Evolutionary conservation across 2,329 filamentous ascomycete species (phyloP), one percentile per base, ranked within the genome.

Genomic region (Cercospora canescens): DNA sequence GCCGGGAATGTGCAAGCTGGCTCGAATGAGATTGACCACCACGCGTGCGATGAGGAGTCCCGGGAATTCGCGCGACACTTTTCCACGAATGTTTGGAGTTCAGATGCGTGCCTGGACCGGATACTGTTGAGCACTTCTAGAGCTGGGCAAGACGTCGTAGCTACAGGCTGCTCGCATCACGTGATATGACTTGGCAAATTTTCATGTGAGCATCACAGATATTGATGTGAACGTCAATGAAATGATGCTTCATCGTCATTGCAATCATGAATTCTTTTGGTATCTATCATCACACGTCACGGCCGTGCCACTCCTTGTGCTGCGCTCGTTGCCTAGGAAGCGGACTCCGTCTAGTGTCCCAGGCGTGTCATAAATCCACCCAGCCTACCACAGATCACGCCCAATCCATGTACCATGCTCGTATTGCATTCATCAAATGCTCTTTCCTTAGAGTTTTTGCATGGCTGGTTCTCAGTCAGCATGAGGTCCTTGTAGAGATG

Each of bases 381-480:
- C 45, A 30, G 12, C 45, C 16, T 14, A 5, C 4, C 4, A 24
- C 26, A 24, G 45, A 28, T 14, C 3, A 50, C 12, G 14, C 0
- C 45, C 14, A 1, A 21, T 28, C 45, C 12, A 3, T 50, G 3
- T 12, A 35, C 9, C 32, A 35, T 35, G 45, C 45, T 50, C 45
- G 26, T 4, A 4, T 45, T 45, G 39, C 3, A 11, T 45, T 11
- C 18, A 11, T n/a, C n/a, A n/a, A n/a, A 5, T 9, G 32, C 3
- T 5, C 4, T 2, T 4, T 2, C 1, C 6, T 28, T 93, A 97
- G 84, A 94, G 85, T 87, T 96, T 96, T 87, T 93, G 89, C 52
- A 56, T 56, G 1, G 52, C 52, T 11, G n/a, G n/a, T n/a, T n/a
- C n/a, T n/a, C n/a, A n/a, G n/a, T n/a, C n/a, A n/a, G n/a, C n/a